Conservation (phyloP, 192 early-diverging fungal genomes). For the Gorgonomyces haynaldii region DNA sequence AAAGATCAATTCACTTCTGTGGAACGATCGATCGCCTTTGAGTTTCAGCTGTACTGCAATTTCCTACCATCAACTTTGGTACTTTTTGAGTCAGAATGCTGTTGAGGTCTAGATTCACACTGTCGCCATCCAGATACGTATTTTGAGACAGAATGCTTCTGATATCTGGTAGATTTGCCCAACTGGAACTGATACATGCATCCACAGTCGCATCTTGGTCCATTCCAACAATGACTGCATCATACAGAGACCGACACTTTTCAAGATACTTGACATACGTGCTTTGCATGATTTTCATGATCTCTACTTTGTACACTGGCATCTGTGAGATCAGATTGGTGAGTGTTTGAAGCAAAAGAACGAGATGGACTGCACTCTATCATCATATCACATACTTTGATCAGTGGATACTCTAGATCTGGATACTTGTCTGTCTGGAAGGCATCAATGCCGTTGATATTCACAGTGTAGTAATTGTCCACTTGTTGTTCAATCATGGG, state of each 20-base stretch:
- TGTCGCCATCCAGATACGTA: slow-evolving; percentile 21
- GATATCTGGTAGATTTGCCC: slow-evolving; percentile 53
- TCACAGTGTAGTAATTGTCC: slow-evolving; percentile 54
- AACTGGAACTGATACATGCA: slow-evolving; percentile 38
- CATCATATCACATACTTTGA: slow-evolving; percentile 41
- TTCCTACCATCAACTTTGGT: slow-evolving; percentile 41
- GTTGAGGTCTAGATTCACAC: slow-evolving; percentile 26
- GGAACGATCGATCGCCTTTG: slow-evolving; percentile 67
- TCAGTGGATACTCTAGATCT: slow-evolving; percentile 47
- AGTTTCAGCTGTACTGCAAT: slow-evolving; percentile 61
- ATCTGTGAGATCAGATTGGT: slow-evolving; percentile 48
- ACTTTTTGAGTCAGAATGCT: slow-evolving; percentile 24
- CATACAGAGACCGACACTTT: slow-evolving; percentile 31
- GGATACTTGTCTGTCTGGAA: slow-evolving; percentile 27
- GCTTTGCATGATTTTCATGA: slow-evolving; percentile 55
- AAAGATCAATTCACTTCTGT: slow-evolving; percentile 71
- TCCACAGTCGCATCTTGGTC: slow-evolving; percentile 26
- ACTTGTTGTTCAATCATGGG: slow-evolving; percentile 77
- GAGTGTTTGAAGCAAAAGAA: slow-evolving; percentile 50
- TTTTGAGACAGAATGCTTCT: slow-evolving; percentile 37
- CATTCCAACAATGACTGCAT: slow-evolving; percentile 25
- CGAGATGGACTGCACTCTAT: slow-evolving; percentile 51
- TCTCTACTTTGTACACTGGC: slow-evolving; percentile 60
- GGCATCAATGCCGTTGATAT: slow-evolving; percentile 51
- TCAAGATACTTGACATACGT: slow-evolving; percentile 57